Conservation (phyloP, 768 basidiomycete species). For the Leccinum barrowsii region DNA sequence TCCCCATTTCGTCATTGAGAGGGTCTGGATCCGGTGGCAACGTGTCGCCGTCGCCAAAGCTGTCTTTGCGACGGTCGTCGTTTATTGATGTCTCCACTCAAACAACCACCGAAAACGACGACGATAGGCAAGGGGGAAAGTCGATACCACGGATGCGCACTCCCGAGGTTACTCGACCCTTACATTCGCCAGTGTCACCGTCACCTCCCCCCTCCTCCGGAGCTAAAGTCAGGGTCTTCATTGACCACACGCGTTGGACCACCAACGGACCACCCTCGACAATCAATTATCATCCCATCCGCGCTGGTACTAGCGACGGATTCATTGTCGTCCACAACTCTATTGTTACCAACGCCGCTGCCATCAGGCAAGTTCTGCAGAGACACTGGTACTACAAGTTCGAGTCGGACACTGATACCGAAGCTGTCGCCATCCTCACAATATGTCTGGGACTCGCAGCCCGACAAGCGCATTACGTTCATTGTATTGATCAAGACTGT, state of each 20-base stretch:
- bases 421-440: slow-evolving; percentile 95
- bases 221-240: slow-evolving; percentile 53
- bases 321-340: slow-evolving; percentile 98
- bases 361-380: slow-evolving; percentile 87
- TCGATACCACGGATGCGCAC: slow-evolving; percentile 11
- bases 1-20: slow-evolving; percentile 57
- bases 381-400: slow-evolving; percentile 89
- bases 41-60: slow-evolving; percentile 1
- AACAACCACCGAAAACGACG: background rate
- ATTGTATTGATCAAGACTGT: slow-evolving; percentile 92
- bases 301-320: slow-evolving; percentile 73
- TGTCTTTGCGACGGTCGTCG: slow-evolving; percentile 18
- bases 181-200: too few species aligned
- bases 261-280: slow-evolving; percentile 91
- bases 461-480: slow-evolving; percentile 81
- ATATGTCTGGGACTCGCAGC: slow-evolving; percentile 93
- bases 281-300: slow-evolving; percentile 93
- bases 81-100: slow-evolving; percentile 15
- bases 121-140: background rate
- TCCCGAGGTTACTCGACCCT: slow-evolving; percentile 3
- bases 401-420: slow-evolving; percentile 95
- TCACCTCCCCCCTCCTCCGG: background rate
- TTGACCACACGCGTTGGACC: slow-evolving; percentile 99
- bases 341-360: slow-evolving; percentile 92
- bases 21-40: slow-evolving; percentile 7